Conservation (phyloP, 2,329 filamentous ascomycete genomes). For the Triangularia setosa region DNA sequence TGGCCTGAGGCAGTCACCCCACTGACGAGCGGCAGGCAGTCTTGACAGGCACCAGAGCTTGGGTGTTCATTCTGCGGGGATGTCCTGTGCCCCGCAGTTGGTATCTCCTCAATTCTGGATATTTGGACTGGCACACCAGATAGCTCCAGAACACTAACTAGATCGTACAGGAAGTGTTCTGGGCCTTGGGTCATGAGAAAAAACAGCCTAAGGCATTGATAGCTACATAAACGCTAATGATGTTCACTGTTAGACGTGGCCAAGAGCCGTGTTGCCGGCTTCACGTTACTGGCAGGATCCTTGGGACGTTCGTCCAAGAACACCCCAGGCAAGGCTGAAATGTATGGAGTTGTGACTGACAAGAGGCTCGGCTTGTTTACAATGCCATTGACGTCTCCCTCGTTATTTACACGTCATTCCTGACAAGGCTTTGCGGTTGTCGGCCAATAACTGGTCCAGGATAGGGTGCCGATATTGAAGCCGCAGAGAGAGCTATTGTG, state of each 20-base stretch:
- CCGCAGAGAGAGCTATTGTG: no score
- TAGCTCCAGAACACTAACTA: not conserved
- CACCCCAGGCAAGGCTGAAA: no score
- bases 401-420: no score
- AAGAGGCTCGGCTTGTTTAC: not conserved
- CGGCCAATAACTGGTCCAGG: no score
- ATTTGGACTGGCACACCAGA: not conserved
- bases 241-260: not conserved
- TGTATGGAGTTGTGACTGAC: no score
- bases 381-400: no score
- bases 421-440: no score
- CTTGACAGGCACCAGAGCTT: not conserved
- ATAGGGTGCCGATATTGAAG: no score
- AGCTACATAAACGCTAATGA: not conserved
- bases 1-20: slow-evolving; percentile 3
- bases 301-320: no score
- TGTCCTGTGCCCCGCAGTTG: not conserved
- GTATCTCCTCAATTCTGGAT: not conserved
- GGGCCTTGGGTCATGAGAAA: not conserved
- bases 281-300: no score
- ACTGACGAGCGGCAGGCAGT: not conserved
- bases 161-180: not conserved
- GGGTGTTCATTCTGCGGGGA: not conserved
- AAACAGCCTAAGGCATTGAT: not conserved
- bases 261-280: no score